Evolutionary conservation across 768 basidiomycete species (phyloP), one percentile per base, ranked within the genome.

Genomic region (Dentipellis fragilis): DNA sequence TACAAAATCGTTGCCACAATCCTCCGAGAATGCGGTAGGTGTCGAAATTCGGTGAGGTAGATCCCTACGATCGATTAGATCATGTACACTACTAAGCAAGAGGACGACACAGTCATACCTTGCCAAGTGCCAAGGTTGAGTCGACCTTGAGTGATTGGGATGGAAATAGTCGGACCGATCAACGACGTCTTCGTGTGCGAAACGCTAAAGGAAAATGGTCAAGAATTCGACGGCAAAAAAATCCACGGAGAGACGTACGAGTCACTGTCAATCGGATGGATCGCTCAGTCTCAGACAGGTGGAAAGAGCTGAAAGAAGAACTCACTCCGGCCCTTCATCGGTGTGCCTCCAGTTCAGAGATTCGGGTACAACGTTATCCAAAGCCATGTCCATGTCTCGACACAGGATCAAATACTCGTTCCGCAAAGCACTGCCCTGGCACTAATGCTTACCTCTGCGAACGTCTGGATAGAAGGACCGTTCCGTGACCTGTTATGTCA

Each of bases 61-160:
- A 93, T 91, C 0, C 93, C 89, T 77, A 46, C 38, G 29, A 42
- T 34, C 38, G 16, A 29, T 10, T 8, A 16, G 14, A 29, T 21
- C 21, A 11, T 36, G 51, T 11, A 12, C n/a, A 7, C 12, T 40
- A 49, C 35, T 37, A 17, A 17, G 12, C 50, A 39, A 14, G 36
- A 35, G n/a, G 17, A 40, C 16, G 45, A 14, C 9, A n/a, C 16
- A 21, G 21, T 63, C 68, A 50, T 37, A 80, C 90, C 93, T 78
- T 96, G 93, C 93, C 93, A 96, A 21, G 89, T 93, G 10, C 93
- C 93, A 51, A 96, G 72, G 59, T 85, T 89, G 60, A 95, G 71
- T 49, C 75, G 72, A 6, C 81, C 89, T 56, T 86, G 77, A 2
- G 87, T 87, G 61, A 97, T 90, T 3, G 93, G 93, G 40, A 97